Evolutionary conservation across 805 yeast species (phyloP), one percentile per base, ranked within the genome.

Genomic region (Saccharomyces paradoxus): DNA sequence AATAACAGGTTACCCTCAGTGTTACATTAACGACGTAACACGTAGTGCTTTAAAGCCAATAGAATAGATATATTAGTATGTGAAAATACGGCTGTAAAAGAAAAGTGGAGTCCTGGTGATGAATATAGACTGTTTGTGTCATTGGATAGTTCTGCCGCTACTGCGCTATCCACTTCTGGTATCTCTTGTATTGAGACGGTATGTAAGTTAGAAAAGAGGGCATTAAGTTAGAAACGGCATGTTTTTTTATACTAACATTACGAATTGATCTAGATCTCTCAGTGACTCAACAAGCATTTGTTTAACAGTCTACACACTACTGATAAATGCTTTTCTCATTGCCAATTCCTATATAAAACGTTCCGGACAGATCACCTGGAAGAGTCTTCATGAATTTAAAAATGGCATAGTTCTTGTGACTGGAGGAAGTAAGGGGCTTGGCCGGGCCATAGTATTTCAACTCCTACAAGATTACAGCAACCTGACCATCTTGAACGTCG

Each of bases 401-500:
- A 30, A 41, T 50, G 46, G 55, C 29, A 49, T 29, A 29, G 70
- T 62, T 1, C 52, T 71, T 10, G 57, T 74, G 0, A 73, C 77
- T 4, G 77, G 77, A 31, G 77, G 77, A 1, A 68, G 75, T 17
- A 60, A 61, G 48, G 77, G 77, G 1, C 57, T 74, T 10, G 77
- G 77, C 0, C 53, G 60, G 4, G 63, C 64, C 8, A 47, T 74
- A 1, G 62, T 65, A 6, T 49, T 54, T 13, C 50, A 54, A 17
- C 32, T 64, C 9, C 44, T 73, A 5, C 2, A 51, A 3, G 57
- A 57, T 29, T 59, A 59, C 7, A 63, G 63, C 0, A 52, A 58
- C 27, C 59, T 68, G 27, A 60, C 59, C 2, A 64, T 70, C 10
- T 48, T 74, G 2, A 73, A 61, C 46, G 61, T 69, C 12, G 66